Evolutionary conservation across 164 flowering plant species (phyloP), one percentile per base, ranked within the genome.

Genomic region (Stephania yunnanensis): DNA sequence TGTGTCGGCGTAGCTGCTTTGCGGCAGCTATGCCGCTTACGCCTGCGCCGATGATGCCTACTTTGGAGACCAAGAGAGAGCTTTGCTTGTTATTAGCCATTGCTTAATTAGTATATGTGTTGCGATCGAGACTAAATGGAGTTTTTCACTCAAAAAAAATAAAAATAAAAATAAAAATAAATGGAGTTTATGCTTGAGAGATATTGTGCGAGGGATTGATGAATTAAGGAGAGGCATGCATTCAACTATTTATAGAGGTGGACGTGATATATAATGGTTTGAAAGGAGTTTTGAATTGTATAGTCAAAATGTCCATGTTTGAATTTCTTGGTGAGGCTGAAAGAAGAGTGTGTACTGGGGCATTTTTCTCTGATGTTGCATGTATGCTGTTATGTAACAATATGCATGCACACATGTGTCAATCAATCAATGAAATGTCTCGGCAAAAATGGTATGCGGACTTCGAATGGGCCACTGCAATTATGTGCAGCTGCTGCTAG

Each of bases 1-100:
- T 68, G 79, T 86, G 67, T 67, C 58, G 73, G 46, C 82, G 46
- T 1, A 93, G 91, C 81, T 95, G 97, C 74, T 91, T 95, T 1
- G 96, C 94, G 4, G 97, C 94, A 0, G 98, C 98, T 46, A 93
- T 68, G 65, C 99, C 99, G 76, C 99, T 93, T 7, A 95, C 86
- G 0, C 98, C 99, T 44, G 88, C 98, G 6, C 98, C 99, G 15
- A 95, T 84, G 5, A 95, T 93, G 71, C 84, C 98, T 2, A 95
- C 85, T 75, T 80, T 92, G 17, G 89, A 84, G 73, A 70, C 71
- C 7, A 20, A 11, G 7, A 46, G 9, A 2, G 29, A 70, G 61
- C 65, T 76, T 31, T 70, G 25, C 69, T 70, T 63, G 70, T 46
- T 63, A 25, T 46, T 63, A 25, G 68, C 73, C 78, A 76, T 76